Base-by-base conservation (phyloP, 495 filamentous ascomycete species). In the Xylaria bambusicola region DNA sequence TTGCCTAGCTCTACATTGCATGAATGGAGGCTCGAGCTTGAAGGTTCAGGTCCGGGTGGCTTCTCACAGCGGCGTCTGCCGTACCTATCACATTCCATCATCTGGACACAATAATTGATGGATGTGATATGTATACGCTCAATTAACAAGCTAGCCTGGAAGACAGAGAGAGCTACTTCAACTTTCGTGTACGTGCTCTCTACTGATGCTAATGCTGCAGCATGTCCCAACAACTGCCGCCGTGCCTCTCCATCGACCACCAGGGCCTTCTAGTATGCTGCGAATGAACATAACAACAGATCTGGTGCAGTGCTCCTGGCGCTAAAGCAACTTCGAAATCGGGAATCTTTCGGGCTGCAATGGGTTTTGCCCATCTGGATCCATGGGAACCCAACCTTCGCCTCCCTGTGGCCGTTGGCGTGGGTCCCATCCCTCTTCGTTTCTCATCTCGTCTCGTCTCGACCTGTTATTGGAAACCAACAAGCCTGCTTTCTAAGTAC, bases 321-420 rank as follows among this genome's bases (percentile, higher is more conserved):
- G 56, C 56, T 51, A 51, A 58, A n/a, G 38, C 56, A 31, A 58
- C 36, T 49, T 21, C 1, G 17, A 35, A 38, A 15, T 44, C 20
- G 9, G 26, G 23, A 7, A 10, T 42, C 35, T 36, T 41, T 58
- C 26, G 47, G 56, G 56, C 56, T 51, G 31, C 56, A 51, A 58
- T 51, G 36, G 35, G n/a, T n/a, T 45, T 54, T 26, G 17, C 36
- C 38, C n/a, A n/a, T n/a, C n/a, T n/a, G n/a, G n/a, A 44, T 24
- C 35, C 9, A 58, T 58, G 20, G 46, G n/a, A 33, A 51, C 56
- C 56, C 56, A 58, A 58, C 44, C 46, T 33, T 41, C 36, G 23
- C 41, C 41, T 47, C 53, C 52, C 42, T 46, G n/a, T 33, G 20
- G 18, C 31, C 21, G 52, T 33, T 18, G 26, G 24, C 52, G 52